Conservation (phyloP, 768 basidiomycete genomes). For the Termitomyces sp. region DNA sequence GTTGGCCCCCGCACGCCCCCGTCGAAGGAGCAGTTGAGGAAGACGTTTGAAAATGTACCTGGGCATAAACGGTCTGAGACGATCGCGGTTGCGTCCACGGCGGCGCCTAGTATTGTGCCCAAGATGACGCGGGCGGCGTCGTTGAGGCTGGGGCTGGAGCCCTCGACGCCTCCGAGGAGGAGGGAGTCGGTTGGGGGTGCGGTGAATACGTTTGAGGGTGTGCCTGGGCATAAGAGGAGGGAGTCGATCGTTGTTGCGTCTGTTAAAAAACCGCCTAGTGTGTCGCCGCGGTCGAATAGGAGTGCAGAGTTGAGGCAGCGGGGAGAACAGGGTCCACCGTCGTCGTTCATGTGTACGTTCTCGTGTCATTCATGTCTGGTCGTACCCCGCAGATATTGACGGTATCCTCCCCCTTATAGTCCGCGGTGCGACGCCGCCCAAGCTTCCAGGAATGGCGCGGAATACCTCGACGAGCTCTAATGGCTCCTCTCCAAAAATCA, state of each 20-base stretch:
- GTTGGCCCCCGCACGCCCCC: slow-evolving; percentile 44
- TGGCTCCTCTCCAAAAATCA: slow-evolving; percentile 7
- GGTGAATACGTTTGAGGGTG: slow-evolving; percentile 60
- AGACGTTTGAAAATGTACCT: slow-evolving; percentile 73
- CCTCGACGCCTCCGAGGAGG: slow-evolving; percentile 33
- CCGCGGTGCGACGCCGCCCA: slow-evolving; percentile 35
- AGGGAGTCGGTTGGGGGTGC: slow-evolving; percentile 29
- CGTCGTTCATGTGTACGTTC: slow-evolving; percentile 67
- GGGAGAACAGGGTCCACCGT: slow-evolving; percentile 57
- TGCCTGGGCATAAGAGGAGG: slow-evolving; percentile 80
- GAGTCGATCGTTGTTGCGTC: slow-evolving; percentile 71
- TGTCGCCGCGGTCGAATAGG: slow-evolving; percentile 74
- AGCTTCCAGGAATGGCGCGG: slow-evolving; percentile 38
- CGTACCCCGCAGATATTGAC: background rate
- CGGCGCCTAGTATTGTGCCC: slow-evolving; percentile 65
- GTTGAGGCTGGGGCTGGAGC: slow-evolving; percentile 50
- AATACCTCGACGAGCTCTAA: slow-evolving; percentile 34
- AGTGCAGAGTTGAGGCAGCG: slow-evolving; percentile 63
- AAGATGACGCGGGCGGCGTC: slow-evolving; percentile 74
- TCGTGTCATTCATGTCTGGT: background rate
- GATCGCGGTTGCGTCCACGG: slow-evolving; percentile 70
- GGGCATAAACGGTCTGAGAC: slow-evolving; percentile 71
- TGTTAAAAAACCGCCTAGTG: slow-evolving; percentile 51
- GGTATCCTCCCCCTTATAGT: slow-evolving; percentile 28
- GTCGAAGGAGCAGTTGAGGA: slow-evolving; percentile 53